Evolutionary conservation across 192 early-diverging fungal species (phyloP), one percentile per base, ranked within the genome.

Genomic region (Mortierella hygrophila): DNA sequence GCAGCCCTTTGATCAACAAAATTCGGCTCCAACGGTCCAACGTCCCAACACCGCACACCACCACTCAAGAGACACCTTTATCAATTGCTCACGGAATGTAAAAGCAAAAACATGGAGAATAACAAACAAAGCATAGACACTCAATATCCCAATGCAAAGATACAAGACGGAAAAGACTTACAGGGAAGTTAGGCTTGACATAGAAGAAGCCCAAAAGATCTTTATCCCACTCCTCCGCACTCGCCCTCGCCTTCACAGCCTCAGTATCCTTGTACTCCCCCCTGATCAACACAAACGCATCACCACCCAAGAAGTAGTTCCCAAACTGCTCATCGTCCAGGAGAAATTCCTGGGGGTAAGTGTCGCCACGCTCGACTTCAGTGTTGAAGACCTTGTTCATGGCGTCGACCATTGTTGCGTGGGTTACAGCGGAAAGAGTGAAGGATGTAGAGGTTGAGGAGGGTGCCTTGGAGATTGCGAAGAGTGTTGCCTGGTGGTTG

Each of bases 121-220:
- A 52, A 21, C 49, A 52, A 52, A 21, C 49, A 52, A 52, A 52
- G 20, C 15, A 18, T 0, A 46, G 0, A 52, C 15, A 18, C 49
- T 78, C 42, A 37, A 41, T 70, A 18, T 6, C 38, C 4, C 42
- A 68, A 70, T 40, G 68, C 1, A 46, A 44, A 52, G 7, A 70
- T 32, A 68, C 32, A 76, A 70, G 20, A 41, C 0, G 35, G 49
- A 52, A 63, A 47, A 20, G 6, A 57, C 76, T 69, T 83, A 83
- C 95, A 38, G 95, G 95, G 78, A 92, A 97, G 81, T 97, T 97
- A 7, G 94, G 95, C 84, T 96, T 96, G 78, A 96, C 83, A 74
- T 96, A 96, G 75, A 95, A 96, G 70, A 89, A 89, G 16, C 94
- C 95, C n/a, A 94, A 46, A 2, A 94, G 80, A 46, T 88, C 83